phyloP scores from a whole-genome alignment of 305 asterid species.

The Striga hermonthica region DNA sequence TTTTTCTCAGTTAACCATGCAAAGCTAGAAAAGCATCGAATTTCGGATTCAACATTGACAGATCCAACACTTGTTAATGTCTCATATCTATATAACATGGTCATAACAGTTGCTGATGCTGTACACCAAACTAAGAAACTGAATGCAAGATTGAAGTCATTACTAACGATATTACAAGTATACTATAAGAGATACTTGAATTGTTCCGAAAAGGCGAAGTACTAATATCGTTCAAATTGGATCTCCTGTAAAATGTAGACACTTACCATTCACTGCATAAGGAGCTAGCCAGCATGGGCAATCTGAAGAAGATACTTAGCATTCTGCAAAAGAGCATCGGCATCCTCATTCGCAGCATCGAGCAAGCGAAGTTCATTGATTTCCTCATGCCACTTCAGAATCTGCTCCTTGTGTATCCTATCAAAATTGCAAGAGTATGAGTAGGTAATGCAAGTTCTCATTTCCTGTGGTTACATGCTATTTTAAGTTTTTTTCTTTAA shows the following conservation, averaged over 20 bases:
- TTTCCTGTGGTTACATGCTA: constrained; percentile 12
- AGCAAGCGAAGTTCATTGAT: constrained; percentile 74
- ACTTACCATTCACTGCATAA: constrained; percentile 22
- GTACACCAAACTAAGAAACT: constrained; percentile 24
- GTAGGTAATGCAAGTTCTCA: constrained; percentile 23
- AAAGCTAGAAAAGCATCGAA: constrained; percentile 1
- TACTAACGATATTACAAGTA: constrained; percentile 15
- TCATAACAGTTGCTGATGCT: not conserved
- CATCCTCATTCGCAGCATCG: constrained; percentile 77
- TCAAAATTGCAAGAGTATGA: constrained; percentile 28
- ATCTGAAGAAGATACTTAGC: constrained; percentile 64
- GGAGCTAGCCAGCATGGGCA: constrained; percentile 49
- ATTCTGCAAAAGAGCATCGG: constrained; percentile 55
- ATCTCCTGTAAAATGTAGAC: constrained; percentile 14
- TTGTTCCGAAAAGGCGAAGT: constrained; percentile 18
- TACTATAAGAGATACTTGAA: constrained; percentile 18
- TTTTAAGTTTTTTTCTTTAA: not conserved
- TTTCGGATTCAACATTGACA: constrained; percentile 5
- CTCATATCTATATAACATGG: not conserved
- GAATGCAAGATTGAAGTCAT: constrained; percentile 26
- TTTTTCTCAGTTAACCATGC: not conserved
- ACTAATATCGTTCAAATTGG: constrained; percentile 17
- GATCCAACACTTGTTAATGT: not conserved
- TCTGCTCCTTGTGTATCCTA: constrained; percentile 86
- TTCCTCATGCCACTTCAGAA: constrained; percentile 88